Base-by-base conservation (phyloP, 371 early-diverging fungal genomes). In the Apophysomyces variabilis region DNA sequence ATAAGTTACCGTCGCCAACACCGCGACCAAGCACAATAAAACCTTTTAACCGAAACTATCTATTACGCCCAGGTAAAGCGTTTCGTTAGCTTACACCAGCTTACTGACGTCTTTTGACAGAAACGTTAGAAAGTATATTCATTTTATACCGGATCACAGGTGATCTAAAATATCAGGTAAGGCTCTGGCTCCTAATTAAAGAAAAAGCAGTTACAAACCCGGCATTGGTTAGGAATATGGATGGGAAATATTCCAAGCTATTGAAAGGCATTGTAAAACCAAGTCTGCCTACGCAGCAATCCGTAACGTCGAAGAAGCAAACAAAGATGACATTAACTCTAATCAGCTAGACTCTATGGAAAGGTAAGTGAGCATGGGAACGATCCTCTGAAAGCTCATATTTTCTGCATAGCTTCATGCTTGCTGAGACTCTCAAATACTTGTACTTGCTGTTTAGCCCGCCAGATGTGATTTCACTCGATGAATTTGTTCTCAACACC, bases 371-470 rank as follows among this genome's bases (percentile, higher is more conserved):
- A 21, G 38, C 13, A 61, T 26, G 5, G 6, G 18, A 12, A 36
- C 14, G 12, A 56, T 41, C 38, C 7, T 57, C 2, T 16, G 39
- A 7, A n/a, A 32, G 11, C 60, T 21, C 38, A 37, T 67, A 14
- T 38, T 11, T 47, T 60, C 21, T 11, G 41, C 9, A 58, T 26
- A 90, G 90, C 43, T 94, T 95, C 74, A 90, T 96, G 69, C 67
- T 94, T 66, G 93, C 92, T 1, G 95, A 95, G 73, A 94, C 95
- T 16, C 78, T 95, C 76, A 95, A 95, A 78, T 95, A 95, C 73
- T 76, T 95, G 16, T 95, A 92, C 72, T 70, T 93, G 64, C 78
- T 93, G 35, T 94, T 93, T 70, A 74, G 83, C 38, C 80, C 85
- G 0, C 85, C 82, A 45, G 76, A 85, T 62, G 80, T 79, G 58